A percentile compares a stretch with the other conserved stretches of the same genome.
phyloP scores from a whole-genome alignment of 2,329 filamentous ascomycete genomes.

The Plectosphaerella plurivora region DNA sequence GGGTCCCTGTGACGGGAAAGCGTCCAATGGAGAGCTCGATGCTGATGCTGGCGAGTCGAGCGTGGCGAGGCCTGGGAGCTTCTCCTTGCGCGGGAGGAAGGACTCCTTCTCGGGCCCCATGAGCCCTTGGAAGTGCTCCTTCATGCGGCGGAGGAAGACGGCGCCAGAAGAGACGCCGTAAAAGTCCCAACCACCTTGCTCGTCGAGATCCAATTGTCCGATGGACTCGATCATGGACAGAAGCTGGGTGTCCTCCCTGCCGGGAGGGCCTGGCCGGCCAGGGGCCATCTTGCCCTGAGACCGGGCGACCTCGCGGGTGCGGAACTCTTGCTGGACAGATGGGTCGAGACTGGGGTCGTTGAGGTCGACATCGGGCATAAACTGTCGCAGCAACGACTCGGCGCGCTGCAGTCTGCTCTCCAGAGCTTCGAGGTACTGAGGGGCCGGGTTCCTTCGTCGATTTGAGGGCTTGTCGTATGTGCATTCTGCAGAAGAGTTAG shows the following conservation, averaged over 20 bases:
- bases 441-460: constrained; percentile 81
- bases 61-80: constrained; percentile 44
- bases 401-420: constrained; percentile 80
- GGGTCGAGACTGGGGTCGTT: constrained; percentile 81
- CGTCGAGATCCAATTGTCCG: constrained; percentile 85
- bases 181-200: constrained; percentile 90
- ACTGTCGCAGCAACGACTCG: constrained; percentile 71
- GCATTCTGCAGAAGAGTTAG: constrained; percentile 60
- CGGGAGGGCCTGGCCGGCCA: constrained; percentile 23
- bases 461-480: constrained; percentile 96
- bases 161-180: constrained; percentile 89
- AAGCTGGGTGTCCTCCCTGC: constrained; percentile 66
- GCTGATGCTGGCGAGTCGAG: constrained; percentile 67
- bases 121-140: constrained; percentile 78
- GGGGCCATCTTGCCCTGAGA: constrained; percentile 36
- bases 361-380: constrained; percentile 80
- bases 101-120: constrained; percentile 57
- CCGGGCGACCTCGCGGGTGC: constrained; percentile 48
- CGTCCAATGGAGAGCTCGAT: constrained; percentile 61
- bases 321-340: constrained; percentile 65
- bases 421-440: constrained; percentile 87
- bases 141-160: constrained; percentile 82
- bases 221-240: constrained; percentile 94
- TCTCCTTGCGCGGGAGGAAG: constrained; percentile 49
- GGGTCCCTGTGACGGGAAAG: constrained; percentile 46